Evolutionary conservation across 495 filamentous ascomycete genomes (phyloP), one percentile per base, ranked within the genome.

Genomic region (Annulohypoxylon stygium): DNA sequence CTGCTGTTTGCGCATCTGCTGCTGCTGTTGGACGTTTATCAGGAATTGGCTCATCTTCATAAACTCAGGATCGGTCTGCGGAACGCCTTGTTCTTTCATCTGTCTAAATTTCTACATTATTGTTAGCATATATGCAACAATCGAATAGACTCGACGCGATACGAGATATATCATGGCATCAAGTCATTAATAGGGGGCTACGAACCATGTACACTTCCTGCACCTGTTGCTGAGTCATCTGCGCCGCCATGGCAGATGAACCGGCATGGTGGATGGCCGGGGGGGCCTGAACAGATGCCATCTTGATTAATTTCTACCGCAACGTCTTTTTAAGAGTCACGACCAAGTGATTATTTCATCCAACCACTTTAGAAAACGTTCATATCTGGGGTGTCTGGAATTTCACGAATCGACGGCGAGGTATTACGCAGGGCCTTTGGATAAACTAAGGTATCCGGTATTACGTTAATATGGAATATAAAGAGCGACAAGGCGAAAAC

Each of bases 211-310:
- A 85, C 47, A 88, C 81, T 65, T 92, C 90, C 77, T 91, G 88
- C 30, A 90, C 81, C 74, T 91, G 87, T 68, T 88, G 85, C 67
- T 85, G 85, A 36, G 86, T 90, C 71, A 90, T 77, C 70, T 87
- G 86, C 36, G 84, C 77, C 43, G 89, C 84, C 74, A 90, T 76
- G 51, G 80, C 78, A 67, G 85, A 57, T 10, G 67, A 84, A 72
- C 88, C 90, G 34, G 81, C 81, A 76, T 88, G 84, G 79, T 90
- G 89, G 78, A 90, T 83, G 64, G 86, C 87, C 50, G 91, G 88
- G 58, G 90, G 84, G 69, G 88, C 83, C 82, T 95, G 92, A 73
- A 93, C 88, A 41, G 92, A 94, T 78, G 93, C 89, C 93, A 97
- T 97, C 66, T 60, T 87, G 82, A 74, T 65, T 51, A 53, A 60